Base-by-base conservation (phyloP, 805 yeast species). In the Isabelozyma gotoi region DNA sequence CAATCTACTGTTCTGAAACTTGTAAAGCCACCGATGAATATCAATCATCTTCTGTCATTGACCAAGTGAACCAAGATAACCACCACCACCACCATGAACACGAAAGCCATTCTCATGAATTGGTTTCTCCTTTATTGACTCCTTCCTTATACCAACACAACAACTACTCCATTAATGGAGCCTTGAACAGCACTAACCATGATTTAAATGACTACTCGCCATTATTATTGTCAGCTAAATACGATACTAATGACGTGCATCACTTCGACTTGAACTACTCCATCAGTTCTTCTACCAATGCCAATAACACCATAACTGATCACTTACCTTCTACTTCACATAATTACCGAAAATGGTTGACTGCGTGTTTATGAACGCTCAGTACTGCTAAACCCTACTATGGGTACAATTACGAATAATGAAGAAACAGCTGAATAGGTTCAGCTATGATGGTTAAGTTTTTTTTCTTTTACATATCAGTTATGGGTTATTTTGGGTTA, bases 281-380 rank as follows among this genome's bases (percentile, higher is more conserved):
- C 7, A 60, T 64, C 38, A 47, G 53, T 29, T 46, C 54, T 37
- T 47, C 48, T 29, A 48, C 52, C n/a, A 49, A 51, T 29, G 46
- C 49, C 37, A 37, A 32, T 17, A 31, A 20, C 29, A 37, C 41
- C 41, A 41, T 51, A 47, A 36, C 41, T 36, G 47, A 42, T 44
- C 40, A 42, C 7, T 21, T 56, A 19, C 56, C 57, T 21, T 61
- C 71, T 20, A 65, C 73, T 19, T 60, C 67, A 31, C 67, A 65
- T 43, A 67, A 67, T 52, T 67, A 67, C 51, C 57, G 73, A 41
- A 64, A 67, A 47, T 67, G 72, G 72, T 57, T 67, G 52, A 64
- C 68, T 39, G 70, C 63, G 39, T 61, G 63, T 42, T 56, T 56
- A 45, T 56, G 43, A 48, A 15, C 18, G 33, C 39, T 37, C 36